Base-by-base conservation (phyloP, 2,329 filamentous ascomycete genomes). In the Colletotrichum sp. region DNA sequence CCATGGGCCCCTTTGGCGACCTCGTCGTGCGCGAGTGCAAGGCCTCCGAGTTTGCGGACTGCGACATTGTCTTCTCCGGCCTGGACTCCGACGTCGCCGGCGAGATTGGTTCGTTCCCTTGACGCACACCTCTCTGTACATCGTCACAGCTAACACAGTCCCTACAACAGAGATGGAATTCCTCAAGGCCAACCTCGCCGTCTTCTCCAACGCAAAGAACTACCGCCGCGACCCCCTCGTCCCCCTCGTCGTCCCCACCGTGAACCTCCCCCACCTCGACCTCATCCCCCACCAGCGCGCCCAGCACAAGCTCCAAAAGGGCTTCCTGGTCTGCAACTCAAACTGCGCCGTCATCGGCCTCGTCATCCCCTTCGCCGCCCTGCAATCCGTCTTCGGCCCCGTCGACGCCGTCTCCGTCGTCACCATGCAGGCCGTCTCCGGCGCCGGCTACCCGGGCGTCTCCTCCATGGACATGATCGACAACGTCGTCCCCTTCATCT, bases 171-270 rank as follows among this genome's bases (percentile, higher is more conserved):
- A 99, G 86, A 95, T 95, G 91, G 95, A 95, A 80, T 99, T 99
- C 85, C 90, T 98, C 82, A 94, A 94, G 83, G 93, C 95, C 77
- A 93, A 98, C 82, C 92, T 98, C 68, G 93, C 95, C 81, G 94
- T 98, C 84, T 99, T 99, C 89, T 98, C 96, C 81, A 99, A 99
- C 85, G 96, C 97, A 68, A 98, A 98, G 87, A 99, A 98, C 91
- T 95, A 98, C 90, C 94, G 97, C 81, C 94, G 94, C 83, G 93
- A 98, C 84, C 95, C 96, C 24, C 89, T 96, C 65, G 96, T 98
- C 3, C 97, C 97, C 13, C 93, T 99, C 82, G 95, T 99, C 78
- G 96, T 99, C 10, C 97, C 97, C 2, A 98, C 96, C 24, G 96
- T 99, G 84, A 99, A 99, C 88, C 92, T 98, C 15, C 86, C 92